These are phyloP conservation scores for Trematosphaeria pertusa DNA, from an alignment of 2,329 filamentous ascomycete genomes.

Conservation along the genomic window DNA sequence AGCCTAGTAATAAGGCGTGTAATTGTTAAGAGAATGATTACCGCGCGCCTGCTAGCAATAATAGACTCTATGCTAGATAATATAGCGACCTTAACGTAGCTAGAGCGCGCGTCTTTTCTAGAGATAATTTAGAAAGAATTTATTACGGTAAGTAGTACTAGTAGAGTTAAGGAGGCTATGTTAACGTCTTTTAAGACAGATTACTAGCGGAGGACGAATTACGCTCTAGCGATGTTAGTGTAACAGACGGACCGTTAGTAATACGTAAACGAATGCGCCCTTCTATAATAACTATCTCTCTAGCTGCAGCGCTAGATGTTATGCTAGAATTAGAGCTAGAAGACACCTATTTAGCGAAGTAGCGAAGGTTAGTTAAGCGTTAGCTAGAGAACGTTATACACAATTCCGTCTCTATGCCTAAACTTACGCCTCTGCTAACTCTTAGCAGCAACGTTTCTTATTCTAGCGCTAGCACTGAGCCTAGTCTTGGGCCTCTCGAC, in stretches of 20 bases:
- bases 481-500: constrained; percentile 8
- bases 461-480: constrained; percentile 6
- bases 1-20: constrained; percentile 14
- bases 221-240: constrained; percentile 8
- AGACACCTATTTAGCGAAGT: constrained; percentile 13
- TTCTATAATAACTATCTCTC: constrained; percentile 13
- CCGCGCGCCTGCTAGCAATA: constrained; percentile 7
- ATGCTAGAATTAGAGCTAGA: constrained; percentile 13
- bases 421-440: constrained; percentile 9
- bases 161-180: constrained; percentile 6
- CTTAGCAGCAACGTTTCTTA: constrained; percentile 2
- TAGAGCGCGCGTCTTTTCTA: constrained; percentile 13
- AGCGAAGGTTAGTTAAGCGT: constrained; percentile 12
- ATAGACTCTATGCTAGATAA: constrained; percentile 12
- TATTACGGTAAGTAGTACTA: constrained; percentile 18
- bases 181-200: constrained; percentile 9
- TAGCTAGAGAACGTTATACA: constrained; percentile 12
- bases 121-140: constrained; percentile 8
- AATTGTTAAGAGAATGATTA: constrained; percentile 10
- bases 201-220: constrained; percentile 7
- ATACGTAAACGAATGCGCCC: constrained; percentile 13
- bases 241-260: constrained; percentile 6
- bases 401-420: constrained; percentile 10
- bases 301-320: constrained; percentile 8
- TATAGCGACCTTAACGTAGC: constrained; percentile 9